phyloP scores from a whole-genome alignment of 306 rosid species.

The Prunus dulcis region DNA sequence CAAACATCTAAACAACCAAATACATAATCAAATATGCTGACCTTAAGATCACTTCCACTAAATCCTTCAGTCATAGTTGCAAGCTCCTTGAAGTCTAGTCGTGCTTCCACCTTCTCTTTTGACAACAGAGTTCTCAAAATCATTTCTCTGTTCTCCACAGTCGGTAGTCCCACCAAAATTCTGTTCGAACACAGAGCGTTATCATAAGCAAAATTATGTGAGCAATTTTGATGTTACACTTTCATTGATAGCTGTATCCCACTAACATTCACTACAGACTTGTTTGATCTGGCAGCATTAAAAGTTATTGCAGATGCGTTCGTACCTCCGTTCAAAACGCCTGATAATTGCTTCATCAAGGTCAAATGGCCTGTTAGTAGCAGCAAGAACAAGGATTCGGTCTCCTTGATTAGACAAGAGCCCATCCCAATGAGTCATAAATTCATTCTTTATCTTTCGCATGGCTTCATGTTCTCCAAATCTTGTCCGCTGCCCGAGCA shows the following conservation, averaged over 20 bases:
- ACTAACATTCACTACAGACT: neutral
- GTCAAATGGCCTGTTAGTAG: conserved; percentile 95
- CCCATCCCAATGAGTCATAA: conserved; percentile 96
- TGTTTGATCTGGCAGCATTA: neutral
- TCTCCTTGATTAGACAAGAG: conserved; percentile 74
- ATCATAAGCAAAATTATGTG: neutral
- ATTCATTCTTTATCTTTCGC: conserved; percentile 97
- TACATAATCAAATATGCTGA: conserved; percentile 11
- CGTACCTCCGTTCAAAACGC: conserved; percentile 89
- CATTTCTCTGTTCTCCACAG: conserved; percentile 82
- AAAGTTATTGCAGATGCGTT: neutral
- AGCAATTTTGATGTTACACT: neutral
- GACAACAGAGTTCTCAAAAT: conserved; percentile 67
- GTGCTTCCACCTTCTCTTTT: conserved; percentile 64
- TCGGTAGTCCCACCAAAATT: conserved; percentile 88
- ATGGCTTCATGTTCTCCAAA: conserved; percentile 98
- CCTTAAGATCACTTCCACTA: conserved; percentile 96
- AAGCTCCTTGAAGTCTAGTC: conserved; percentile 65
- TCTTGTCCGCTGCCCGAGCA: conserved; percentile 95
- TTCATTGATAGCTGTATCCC: neutral
- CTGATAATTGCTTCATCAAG: conserved; percentile 96
- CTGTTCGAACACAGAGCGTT: conserved; percentile 37
- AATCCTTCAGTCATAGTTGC: conserved; percentile 87
- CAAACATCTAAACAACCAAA: neutral
- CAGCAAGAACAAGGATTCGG: conserved; percentile 92